Evolutionary conservation across 257 asterid genomes (phyloP).

Genomic region (Cruciata laevipes): DNA sequence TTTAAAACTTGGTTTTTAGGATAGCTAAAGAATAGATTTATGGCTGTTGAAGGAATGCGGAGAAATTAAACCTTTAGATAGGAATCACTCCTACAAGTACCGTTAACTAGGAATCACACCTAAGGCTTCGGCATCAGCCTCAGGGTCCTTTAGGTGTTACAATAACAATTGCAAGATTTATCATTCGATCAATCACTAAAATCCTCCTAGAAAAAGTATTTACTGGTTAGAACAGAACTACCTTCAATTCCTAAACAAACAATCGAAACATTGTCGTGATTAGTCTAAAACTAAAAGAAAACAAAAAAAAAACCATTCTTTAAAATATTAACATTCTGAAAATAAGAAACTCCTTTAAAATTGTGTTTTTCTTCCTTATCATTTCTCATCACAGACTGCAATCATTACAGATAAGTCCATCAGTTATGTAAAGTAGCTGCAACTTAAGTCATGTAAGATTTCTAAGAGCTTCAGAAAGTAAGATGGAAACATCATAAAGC

Average conservation of each 20-base stretch:
- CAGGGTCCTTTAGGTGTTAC: too few species aligned
- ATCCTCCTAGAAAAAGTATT: too few species aligned
- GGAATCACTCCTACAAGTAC: background rate
- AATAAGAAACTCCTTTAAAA: too few species aligned
- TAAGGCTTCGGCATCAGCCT: background rate
- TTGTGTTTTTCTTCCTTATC: too few species aligned
- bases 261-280: too few species aligned
- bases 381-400: background rate
- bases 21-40: background rate
- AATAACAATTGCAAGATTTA: too few species aligned
- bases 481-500: background rate
- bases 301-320: too few species aligned
- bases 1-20: background rate
- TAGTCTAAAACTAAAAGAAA: too few species aligned
- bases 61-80: too few species aligned
- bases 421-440: background rate
- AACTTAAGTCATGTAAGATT: background rate
- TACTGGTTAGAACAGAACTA: background rate
- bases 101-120: background rate
- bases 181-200: too few species aligned
- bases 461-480: background rate
- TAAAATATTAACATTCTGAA: too few species aligned
- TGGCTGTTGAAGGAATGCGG: background rate
- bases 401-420: background rate
- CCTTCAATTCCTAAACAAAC: background rate